These are phyloP conservation scores for Linanthus parryae DNA, from an alignment of 148 eudicot genomes.

Conservation along the genomic window DNA sequence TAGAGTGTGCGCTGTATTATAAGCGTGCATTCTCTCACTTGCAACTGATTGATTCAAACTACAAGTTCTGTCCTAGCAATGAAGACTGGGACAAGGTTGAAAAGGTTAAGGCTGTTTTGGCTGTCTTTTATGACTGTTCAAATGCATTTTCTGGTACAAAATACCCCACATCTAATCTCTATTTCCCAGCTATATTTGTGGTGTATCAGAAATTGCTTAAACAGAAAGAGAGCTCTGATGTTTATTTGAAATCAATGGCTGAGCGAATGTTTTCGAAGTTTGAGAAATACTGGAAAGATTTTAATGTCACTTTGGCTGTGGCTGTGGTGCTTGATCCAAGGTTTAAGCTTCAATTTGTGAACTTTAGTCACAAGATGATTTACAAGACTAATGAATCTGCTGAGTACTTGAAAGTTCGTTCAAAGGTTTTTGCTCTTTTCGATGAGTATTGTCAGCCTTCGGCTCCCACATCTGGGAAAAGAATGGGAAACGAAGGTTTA, in stretches of 20 bases:
- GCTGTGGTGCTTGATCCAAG: not conserved
- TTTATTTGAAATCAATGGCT: not conserved
- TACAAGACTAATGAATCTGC: not conserved
- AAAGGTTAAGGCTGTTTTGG: not conserved
- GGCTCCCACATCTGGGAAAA: too few relatives aligned
- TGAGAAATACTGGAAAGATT: not conserved
- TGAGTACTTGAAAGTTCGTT: not conserved
- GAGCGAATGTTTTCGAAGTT: too few relatives aligned
- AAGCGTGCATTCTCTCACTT: not conserved
- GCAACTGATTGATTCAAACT: not conserved
- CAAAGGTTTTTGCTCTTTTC: not conserved
- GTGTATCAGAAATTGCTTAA: not conserved
- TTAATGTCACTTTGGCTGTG: not conserved
- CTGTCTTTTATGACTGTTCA: too few relatives aligned
- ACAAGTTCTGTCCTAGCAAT: not conserved
- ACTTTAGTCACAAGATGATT: too few relatives aligned
- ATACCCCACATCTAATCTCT: not conserved
- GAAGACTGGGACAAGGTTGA: not conserved
- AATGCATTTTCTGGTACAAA: not conserved
- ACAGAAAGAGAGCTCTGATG: not conserved
- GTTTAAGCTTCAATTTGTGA: not conserved
- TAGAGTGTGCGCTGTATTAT: not conserved
- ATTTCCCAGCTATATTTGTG: not conserved
- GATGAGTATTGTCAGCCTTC: too few relatives aligned
- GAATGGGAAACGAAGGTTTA: too few relatives aligned